Percentiles rank a stretch among this genome's conserved stretches.
These are phyloP conservation scores for Amauroascus verrucosus DNA, from an alignment of 2,329 filamentous ascomycete species.

Conservation along the genomic window DNA sequence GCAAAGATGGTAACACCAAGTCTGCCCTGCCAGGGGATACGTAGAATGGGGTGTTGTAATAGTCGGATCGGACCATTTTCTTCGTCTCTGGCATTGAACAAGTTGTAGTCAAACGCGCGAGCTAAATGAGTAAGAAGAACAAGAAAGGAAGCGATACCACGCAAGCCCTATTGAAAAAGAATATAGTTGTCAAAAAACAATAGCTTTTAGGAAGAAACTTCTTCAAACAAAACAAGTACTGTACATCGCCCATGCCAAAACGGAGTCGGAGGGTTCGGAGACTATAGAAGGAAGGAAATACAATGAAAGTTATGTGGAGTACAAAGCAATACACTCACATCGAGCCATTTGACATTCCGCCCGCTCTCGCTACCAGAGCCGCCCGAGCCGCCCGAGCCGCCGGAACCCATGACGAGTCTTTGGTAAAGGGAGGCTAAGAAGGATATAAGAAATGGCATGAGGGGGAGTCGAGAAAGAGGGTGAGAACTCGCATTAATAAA, in stretches of 20 bases:
- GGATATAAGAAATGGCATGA: constrained; percentile 5
- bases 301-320: too few relatives aligned
- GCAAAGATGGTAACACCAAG: constrained; percentile 48
- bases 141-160: constrained; percentile 45
- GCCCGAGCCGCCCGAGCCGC: background rate
- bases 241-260: too few relatives aligned
- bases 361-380: constrained; percentile 8
- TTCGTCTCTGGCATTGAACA: constrained; percentile 41
- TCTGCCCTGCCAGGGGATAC: constrained; percentile 46
- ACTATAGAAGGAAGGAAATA: background rate
- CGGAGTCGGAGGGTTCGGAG: constrained; percentile 1
- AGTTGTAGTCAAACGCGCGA: constrained; percentile 43
- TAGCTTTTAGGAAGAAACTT: background rate
- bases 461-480: constrained; percentile 2
- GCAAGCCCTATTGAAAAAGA: constrained; percentile 35
- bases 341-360: constrained; percentile 33
- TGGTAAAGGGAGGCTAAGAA: constrained; percentile 1
- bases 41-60: constrained; percentile 44
- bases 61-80: constrained; percentile 36
- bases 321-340: constrained; percentile 28
- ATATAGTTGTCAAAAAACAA: background rate
- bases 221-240: background rate
- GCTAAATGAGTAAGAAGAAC: constrained; percentile 46
- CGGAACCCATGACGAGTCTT: background rate
- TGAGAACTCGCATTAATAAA: constrained; percentile 2